Conservation (phyloP, 306 rosid species). For the Cucumis hystrix region DNA sequence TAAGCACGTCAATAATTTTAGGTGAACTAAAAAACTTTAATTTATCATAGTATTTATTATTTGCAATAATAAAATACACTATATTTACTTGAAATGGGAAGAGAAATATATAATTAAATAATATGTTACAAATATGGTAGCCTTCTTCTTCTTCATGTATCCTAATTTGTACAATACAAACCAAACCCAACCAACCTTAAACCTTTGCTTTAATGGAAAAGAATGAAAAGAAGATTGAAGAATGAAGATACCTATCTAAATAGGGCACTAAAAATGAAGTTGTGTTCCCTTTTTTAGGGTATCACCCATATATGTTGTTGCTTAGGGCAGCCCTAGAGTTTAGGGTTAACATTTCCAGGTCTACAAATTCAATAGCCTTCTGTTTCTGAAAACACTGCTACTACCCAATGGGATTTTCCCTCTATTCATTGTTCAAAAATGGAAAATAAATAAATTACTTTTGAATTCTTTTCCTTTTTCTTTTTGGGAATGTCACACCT, state of each 20-base stretch:
- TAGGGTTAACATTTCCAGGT: conserved; percentile 3
- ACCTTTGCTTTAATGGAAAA: background rate
- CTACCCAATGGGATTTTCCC: background rate
- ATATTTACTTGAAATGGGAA: background rate
- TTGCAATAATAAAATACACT: background rate
- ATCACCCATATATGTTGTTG: background rate
- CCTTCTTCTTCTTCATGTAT: background rate
- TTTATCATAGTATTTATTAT: too few species aligned
- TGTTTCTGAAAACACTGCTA: background rate
- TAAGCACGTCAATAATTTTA: too few species aligned
- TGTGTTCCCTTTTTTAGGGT: background rate
- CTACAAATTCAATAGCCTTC: background rate
- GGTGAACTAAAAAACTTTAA: too few species aligned
- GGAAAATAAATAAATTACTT: too few species aligned
- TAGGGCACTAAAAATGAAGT: conserved; percentile 4
- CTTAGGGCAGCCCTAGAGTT: background rate
- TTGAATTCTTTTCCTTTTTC: background rate
- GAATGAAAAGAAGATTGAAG: too few species aligned
- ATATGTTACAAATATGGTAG: background rate
- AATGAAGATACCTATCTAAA: background rate
- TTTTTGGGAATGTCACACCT: background rate
- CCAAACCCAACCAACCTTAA: background rate
- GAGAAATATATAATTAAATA: background rate
- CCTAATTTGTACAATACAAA: background rate
- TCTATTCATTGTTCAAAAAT: background rate